phyloP scores from a whole-genome alignment of 1,284 basidiomycete genomes.

The Tylopilus sp. region DNA sequence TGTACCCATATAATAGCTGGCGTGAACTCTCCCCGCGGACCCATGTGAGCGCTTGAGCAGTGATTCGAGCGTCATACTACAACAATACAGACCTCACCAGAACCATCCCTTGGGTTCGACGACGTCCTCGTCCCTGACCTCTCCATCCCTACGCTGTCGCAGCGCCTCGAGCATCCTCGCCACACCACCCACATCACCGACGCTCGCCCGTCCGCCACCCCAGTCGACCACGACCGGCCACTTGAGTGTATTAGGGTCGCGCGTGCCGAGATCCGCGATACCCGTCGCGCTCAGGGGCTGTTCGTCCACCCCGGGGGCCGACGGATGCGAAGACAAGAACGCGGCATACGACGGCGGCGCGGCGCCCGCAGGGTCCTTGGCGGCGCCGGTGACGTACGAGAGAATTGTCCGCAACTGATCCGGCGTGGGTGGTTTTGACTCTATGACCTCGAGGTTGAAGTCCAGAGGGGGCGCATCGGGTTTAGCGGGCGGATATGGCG shows the following conservation, averaged over 20 bases:
- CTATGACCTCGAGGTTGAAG: constrained; percentile 69
- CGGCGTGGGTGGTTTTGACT: constrained; percentile 55
- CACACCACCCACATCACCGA: constrained; percentile 68
- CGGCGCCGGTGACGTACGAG: constrained; percentile 47
- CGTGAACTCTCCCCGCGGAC: too few relatives aligned
- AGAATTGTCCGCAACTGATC: constrained; percentile 68
- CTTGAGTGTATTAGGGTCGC: constrained; percentile 57
- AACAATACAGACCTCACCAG: constrained; percentile 20
- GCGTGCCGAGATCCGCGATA: constrained; percentile 48
- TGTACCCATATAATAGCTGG: not conserved
- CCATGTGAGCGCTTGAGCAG: not conserved
- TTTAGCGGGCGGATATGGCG: constrained; percentile 54
- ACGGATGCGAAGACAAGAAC: constrained; percentile 29
- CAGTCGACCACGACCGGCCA: constrained; percentile 81
- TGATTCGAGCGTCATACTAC: not conserved
- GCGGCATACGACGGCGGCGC: constrained; percentile 38
- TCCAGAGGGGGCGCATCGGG: constrained; percentile 49
- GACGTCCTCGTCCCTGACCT: constrained; percentile 40
- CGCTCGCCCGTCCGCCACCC: constrained; percentile 58
- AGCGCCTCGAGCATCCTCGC: constrained; percentile 58
- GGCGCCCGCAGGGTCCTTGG: constrained; percentile 25
- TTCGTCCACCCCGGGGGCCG: constrained; percentile 24
- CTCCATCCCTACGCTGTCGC: constrained; percentile 61
- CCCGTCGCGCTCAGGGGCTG: constrained; percentile 42
- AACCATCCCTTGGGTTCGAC: constrained; percentile 54